Evolutionary conservation across 2,329 filamentous ascomycete genomes (phyloP), one percentile per base, ranked within the genome.

Genomic region (Paramyrothecium roridum): DNA sequence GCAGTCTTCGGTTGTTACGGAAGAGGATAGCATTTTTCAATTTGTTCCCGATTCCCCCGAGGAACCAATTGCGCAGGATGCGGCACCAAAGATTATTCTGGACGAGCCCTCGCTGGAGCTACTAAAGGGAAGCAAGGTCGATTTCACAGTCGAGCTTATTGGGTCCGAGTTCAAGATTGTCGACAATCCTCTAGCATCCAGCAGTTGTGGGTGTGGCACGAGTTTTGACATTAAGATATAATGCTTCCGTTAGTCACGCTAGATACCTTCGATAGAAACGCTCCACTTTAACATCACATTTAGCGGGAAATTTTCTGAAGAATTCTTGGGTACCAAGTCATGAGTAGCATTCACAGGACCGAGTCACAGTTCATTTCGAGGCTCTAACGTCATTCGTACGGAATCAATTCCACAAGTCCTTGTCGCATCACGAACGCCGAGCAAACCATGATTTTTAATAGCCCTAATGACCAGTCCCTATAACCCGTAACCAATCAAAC

Each of bases 101-200:
- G 95, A 99, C 68, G 84, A 88, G 62, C 85, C 91, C 3, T 96
- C 92, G 52, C 75, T 99, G 56, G 92, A 96, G 61, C 74, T 99
- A 53, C 74, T 99, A 56, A 93, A 91, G 68, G 95, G 93, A 11
- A 97, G 93, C 76, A 97, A 93, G 70, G 87, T 99, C 40, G 95
- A 99, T 69, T 99, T 93, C 67, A 97, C 93, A 0, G 95, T 90
- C 83, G 95, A 98, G 77, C 78, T 99, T 74, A 97, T 97, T 67
- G 80, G 80, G 12, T 82, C 80, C 2, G 93, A 98, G 75, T 99
- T 99, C 74, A 96, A 96, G 80, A 92, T 99, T 67, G 87, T 91
- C 57, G 93, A 96, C 65, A 99, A 98, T 67, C 95, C 95, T 0
- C 79, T 86, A 45, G 95, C 95, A 4, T 91, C 89, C 56, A 98